Base-by-base conservation (phyloP, 1,139 yeast species). In the Diutina ranongensis region DNA sequence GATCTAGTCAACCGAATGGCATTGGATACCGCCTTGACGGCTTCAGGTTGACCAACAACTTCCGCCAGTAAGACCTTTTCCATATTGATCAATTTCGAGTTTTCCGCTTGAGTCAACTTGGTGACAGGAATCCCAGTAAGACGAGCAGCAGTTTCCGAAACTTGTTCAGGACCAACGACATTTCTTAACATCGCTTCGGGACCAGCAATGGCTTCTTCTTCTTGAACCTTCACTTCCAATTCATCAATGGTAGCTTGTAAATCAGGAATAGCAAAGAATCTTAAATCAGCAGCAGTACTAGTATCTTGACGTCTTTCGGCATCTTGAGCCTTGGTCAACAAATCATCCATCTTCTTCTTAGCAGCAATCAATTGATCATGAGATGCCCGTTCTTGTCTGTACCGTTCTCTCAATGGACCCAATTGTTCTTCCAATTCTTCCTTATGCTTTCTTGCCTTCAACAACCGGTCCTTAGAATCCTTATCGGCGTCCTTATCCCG, bases 41-140 rank as follows among this genome's bases (percentile, higher is more conserved):
- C 98, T 52, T 87, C 97, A 47, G 83, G 71, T 69, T 92, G 99
- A 38, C 99, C 99, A 54, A 94, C 96, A 53, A 92, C 98, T 49
- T 77, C 82, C 27, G 76, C 67, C 28, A 94, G 72, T 50, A 92
- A 74, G 51, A 79, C 95, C 54, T 74, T 80, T 66, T 92, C 99
- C 97, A 92, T 92, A 58, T 83, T 84, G 58, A 92, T 87, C 59
- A 92, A 80, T 67, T 89, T 89, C 49, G 87, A 70, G 63, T 92
- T 92, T 64, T 92, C 99, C 28, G 97, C 94, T 66, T 88, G 96
- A 3, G 95, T 84, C 57, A 92, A 75, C 65, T 92, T 92, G 53
- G 84, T 78, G n/a, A 92, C 97, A n/a, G 98, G 98, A 51, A 92
- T 89, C 60, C 98, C 98, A 12, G 98, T 92, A 55, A 94, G 74